Evolutionary conservation across 1,139 yeast species (phyloP), one percentile per base, ranked within the genome.

Genomic region (Debaryomyces psychrophilus): DNA sequence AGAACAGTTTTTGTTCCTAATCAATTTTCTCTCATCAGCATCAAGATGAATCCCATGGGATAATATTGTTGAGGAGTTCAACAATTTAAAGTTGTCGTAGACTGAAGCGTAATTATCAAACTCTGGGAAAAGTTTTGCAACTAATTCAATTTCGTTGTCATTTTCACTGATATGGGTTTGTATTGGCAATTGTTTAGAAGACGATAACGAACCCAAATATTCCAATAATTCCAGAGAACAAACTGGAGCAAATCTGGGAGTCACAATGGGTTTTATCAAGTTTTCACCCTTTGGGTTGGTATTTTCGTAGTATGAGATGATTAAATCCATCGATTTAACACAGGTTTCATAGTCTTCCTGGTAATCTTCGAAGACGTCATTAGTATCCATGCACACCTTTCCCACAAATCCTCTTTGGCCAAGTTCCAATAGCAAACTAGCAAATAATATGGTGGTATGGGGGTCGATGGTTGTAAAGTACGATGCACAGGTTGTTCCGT

Each of bases 201-300:
- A 56, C 22, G 93, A 77, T 42, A 87, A 63, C 4, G 74, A 64
- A 2, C 96, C 96, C 50, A 92, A 73, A 72, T 81, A 76, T 17
- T 61, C 61, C 68, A 93, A 69, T 43, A 90, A 69, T 43, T 79
- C 76, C 27, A 79, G 68, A 1, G 90, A 73, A 60, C 98, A 93
- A 15, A 90, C 82, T 0, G 97, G 97, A 0, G 98, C 99, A 71
- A 93, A 93, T 50, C 99, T 71, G 4, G 99, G 99, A 0, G 99
- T 93, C 5, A 93, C 59, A 22, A 92, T 83, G 0, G 98, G 96
- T 41, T 76, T 70, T n/a, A 73, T 66, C 39, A 88, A 73, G 5
- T 67, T 46, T 38, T 77, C 79, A 14, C 71, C 66, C 1, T 57
- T 54, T 0, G 90, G 85, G 51, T 85, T 86, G 43, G 72, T 61